phyloP scores from a whole-genome alignment of 1,284 basidiomycete species.

The Fomitiporia mediterranea region DNA sequence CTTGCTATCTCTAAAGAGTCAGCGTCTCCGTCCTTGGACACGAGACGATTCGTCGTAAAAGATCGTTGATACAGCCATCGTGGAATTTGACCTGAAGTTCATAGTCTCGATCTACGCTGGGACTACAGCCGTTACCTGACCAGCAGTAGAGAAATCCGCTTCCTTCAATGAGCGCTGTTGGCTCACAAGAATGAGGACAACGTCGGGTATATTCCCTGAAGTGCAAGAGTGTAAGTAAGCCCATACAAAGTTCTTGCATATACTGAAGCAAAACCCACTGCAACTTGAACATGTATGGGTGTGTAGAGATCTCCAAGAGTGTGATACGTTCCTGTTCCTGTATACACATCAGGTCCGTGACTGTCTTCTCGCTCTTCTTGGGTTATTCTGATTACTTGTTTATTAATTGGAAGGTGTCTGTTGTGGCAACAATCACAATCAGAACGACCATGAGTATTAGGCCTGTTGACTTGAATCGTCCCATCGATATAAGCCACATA shows the following conservation, averaged over 20 bases:
- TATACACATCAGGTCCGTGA: not conserved
- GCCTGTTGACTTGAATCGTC: not conserved
- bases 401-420: not conserved
- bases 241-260: not conserved
- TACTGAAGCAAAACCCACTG: not conserved
- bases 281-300: conserved; percentile 1
- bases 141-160: not conserved
- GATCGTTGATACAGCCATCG: not conserved
- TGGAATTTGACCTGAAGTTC: not conserved
- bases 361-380: not conserved
- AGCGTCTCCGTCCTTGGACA: no score
- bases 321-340: not conserved
- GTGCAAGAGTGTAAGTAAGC: not conserved
- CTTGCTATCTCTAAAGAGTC: no score
- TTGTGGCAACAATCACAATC: not conserved
- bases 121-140: not conserved
- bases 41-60: not conserved
- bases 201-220: conserved; percentile 8
- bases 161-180: conserved; percentile 5
- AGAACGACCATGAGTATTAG: not conserved
- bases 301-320: conserved; percentile 8
- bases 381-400: not conserved
- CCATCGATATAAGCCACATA: conserved; percentile 3
- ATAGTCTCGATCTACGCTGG: not conserved
- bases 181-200: conserved; percentile 3